Conservation (phyloP, 805 yeast genomes). For the Ogataea ganodermae region DNA sequence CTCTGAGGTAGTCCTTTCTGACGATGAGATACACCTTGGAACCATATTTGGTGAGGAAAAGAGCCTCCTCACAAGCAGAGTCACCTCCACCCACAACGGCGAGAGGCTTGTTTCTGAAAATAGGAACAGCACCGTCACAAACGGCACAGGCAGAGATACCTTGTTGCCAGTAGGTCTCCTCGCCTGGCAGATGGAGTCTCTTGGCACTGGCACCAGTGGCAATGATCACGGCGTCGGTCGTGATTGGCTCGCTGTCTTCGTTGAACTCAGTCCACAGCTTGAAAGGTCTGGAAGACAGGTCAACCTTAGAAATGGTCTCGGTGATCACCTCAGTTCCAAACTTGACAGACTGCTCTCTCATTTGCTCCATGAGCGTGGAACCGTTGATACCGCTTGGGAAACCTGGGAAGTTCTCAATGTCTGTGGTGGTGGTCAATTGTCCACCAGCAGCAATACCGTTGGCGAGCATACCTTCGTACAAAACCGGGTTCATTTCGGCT, state of each 20-base stretch:
- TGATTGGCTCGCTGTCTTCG: slow-evolving; percentile 88
- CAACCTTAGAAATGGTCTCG: slow-evolving; percentile 93
- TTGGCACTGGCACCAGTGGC: slow-evolving; percentile 99
- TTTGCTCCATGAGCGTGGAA: slow-evolving; percentile 83
- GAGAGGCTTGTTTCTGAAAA: slow-evolving; percentile 95
- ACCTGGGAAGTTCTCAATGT: slow-evolving; percentile 98
- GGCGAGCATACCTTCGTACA: slow-evolving; percentile 96
- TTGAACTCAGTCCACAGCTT: slow-evolving; percentile 95
- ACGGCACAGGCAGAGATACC: slow-evolving; percentile 99
- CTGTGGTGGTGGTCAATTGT: slow-evolving; percentile 97
- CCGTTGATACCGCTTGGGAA: slow-evolving; percentile 94
- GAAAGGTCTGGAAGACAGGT: slow-evolving; percentile 85
- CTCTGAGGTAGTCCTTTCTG: slow-evolving; percentile 92
- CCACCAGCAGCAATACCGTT: slow-evolving; percentile 99
- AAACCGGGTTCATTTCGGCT: slow-evolving; percentile 91
- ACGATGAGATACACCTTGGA: slow-evolving; percentile 92
- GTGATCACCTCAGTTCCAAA: slow-evolving; percentile 95
- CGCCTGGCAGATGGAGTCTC: slow-evolving; percentile 93
- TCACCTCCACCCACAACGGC: slow-evolving; percentile 99
- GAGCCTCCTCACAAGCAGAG: slow-evolving; percentile 99
- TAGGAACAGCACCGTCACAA: slow-evolving; percentile 99
- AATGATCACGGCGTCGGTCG: slow-evolving; percentile 87
- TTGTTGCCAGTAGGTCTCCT: slow-evolving; percentile 97
- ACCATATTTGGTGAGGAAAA: slow-evolving; percentile 95
- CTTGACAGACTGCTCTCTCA: slow-evolving; percentile 83